phyloP scores from a whole-genome alignment of 169 alveolate species.

The Plasmodium chabaudi region DNA sequence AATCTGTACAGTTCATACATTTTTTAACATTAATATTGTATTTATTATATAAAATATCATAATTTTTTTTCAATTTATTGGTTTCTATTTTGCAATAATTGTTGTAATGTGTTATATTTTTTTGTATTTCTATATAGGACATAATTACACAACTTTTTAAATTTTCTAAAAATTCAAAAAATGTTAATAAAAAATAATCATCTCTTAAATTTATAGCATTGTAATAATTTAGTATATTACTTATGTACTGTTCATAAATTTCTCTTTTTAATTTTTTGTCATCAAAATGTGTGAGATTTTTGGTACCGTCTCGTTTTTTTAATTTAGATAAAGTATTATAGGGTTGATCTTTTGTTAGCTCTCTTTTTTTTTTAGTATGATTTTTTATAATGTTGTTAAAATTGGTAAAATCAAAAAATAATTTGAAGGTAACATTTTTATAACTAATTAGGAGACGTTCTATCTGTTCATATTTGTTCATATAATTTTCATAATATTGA shows the following conservation, averaged over 20 bases:
- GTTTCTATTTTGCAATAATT: neutral
- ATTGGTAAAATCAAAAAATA: conserved; percentile 14
- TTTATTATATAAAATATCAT: neutral
- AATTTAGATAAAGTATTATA: neutral
- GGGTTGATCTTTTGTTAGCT: neutral
- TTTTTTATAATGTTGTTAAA: neutral
- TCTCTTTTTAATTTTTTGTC: conserved; percentile 1
- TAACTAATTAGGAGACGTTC: conserved; percentile 7
- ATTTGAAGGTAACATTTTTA: conserved; percentile 7
- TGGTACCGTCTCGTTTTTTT: neutral
- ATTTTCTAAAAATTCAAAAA: conserved; percentile 27
- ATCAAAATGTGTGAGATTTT: neutral
- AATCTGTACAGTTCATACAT: conserved; percentile 48
- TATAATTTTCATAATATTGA: conserved; percentile 27
- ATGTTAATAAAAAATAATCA: conserved; percentile 40
- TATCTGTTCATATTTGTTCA: conserved; percentile 26
- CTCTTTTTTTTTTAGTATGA: neutral
- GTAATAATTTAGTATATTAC: conserved; percentile 23
- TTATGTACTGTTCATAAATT: neutral
- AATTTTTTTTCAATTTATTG: neutral
- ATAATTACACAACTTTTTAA: conserved; percentile 22
- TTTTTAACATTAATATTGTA: conserved; percentile 26
- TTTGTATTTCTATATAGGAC: conserved; percentile 7
- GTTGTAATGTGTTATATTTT: conserved; percentile 3
- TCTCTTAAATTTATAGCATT: conserved; percentile 48